Percentiles rank a stretch among this genome's conserved stretches.
phyloP scores from a whole-genome alignment of 371 early-diverging fungal species.

The Thermomucor indicae-seudaticae region DNA sequence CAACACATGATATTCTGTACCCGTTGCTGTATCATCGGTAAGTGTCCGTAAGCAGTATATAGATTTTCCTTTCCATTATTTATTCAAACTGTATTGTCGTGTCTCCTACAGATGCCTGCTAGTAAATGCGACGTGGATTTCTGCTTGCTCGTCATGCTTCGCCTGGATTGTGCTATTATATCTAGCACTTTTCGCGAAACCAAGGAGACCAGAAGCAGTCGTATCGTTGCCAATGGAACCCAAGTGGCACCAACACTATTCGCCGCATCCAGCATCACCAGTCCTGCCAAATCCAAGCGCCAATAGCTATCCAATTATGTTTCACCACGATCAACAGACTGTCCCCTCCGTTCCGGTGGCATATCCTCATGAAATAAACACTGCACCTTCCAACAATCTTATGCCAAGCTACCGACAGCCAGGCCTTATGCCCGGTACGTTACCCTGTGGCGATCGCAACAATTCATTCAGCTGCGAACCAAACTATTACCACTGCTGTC shows the following conservation, averaged over 20 bases:
- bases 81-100: neutral
- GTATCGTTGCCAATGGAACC: neutral
- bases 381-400: too few relatives aligned
- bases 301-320: too few relatives aligned
- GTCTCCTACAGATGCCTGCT: neutral
- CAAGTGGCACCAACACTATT: neutral
- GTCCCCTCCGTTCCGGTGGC: too few relatives aligned
- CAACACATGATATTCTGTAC: constrained; percentile 19
- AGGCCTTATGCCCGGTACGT: too few relatives aligned
- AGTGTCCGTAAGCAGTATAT: neutral
- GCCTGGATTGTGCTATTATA: neutral
- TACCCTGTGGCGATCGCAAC: too few relatives aligned
- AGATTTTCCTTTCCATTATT: neutral
- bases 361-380: too few relatives aligned
- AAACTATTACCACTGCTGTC: too few relatives aligned
- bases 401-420: too few relatives aligned
- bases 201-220: neutral
- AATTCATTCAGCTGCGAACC: too few relatives aligned
- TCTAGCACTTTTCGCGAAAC: neutral
- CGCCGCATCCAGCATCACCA: neutral
- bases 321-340: too few relatives aligned
- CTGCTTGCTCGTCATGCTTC: neutral
- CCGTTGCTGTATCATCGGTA: constrained; percentile 37
- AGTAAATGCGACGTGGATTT: neutral
- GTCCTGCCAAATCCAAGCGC: too few relatives aligned